These are phyloP conservation scores for Zoysia japonica DNA, from an alignment of 176 grass and related monocot species.

Conservation along the genomic window DNA sequence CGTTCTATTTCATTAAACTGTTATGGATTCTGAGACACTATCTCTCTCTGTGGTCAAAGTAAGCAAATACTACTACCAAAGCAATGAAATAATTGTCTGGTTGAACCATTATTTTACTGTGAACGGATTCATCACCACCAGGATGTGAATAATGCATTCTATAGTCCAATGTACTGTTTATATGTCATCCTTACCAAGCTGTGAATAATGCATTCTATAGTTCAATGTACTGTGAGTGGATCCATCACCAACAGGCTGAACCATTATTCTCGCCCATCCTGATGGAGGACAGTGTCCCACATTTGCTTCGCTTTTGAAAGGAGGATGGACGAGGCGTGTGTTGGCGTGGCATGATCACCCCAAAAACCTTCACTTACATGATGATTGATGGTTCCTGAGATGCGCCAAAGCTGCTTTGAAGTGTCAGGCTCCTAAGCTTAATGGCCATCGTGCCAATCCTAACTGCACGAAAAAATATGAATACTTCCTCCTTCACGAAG, in stretches of 20 bases:
- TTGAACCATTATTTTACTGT: neutral
- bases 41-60: no score
- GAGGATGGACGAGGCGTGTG: neutral
- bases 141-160: no score
- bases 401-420: conserved; percentile 31
- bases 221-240: neutral
- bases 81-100: neutral
- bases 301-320: neutral
- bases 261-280: neutral
- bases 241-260: neutral
- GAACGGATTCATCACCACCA: no score
- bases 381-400: neutral
- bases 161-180: no score
- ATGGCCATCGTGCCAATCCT: conserved; percentile 6
- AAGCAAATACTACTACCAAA: no score
- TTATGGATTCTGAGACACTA: no score
- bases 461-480: conserved; percentile 23
- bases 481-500: conserved; percentile 28
- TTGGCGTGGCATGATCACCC: conserved; percentile 5
- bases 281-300: neutral
- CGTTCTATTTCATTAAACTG: no score
- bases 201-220: no score
- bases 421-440: conserved; percentile 25
- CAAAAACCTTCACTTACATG: neutral
- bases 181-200: no score